These are phyloP conservation scores for Saturnispora galanensis DNA, from an alignment of 805 yeast genomes.

Conservation along the genomic window DNA sequence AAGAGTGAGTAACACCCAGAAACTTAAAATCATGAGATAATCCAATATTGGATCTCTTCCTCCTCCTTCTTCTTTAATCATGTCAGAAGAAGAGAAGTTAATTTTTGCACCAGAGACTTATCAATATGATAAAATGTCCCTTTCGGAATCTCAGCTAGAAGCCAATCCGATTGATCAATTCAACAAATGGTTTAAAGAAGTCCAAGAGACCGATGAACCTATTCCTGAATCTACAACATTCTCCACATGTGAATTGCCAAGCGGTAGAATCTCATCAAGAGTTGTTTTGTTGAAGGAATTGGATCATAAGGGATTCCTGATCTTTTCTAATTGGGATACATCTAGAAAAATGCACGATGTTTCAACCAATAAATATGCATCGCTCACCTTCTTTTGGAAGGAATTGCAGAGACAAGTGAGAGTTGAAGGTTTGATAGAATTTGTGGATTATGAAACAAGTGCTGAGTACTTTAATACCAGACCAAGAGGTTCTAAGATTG, in stretches of 20 bases:
- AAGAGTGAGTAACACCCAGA: neutral
- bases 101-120: conserved; percentile 75
- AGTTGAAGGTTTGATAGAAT: conserved; percentile 77
- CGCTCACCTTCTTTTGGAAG: conserved; percentile 88
- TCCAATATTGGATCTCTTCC: no score
- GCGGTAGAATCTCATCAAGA: conserved; percentile 83
- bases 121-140: conserved; percentile 65
- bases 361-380: conserved; percentile 63
- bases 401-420: conserved; percentile 85
- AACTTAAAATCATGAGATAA: neutral
- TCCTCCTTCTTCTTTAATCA: no score
- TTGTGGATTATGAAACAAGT: conserved; percentile 61
- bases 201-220: conserved; percentile 43
- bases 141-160: conserved; percentile 44
- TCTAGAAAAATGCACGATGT: conserved; percentile 75
- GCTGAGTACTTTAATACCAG: conserved; percentile 74
- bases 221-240: conserved; percentile 80
- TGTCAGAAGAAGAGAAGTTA: conserved; percentile 18
- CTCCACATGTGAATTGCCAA: conserved; percentile 82
- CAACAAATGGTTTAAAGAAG: conserved; percentile 76
- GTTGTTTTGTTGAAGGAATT: conserved; percentile 83
- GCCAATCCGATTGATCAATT: conserved; percentile 68
- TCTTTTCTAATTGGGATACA: conserved; percentile 86
- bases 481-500: conserved; percentile 87
- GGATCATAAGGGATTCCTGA: conserved; percentile 72